Conservation (phyloP, 805 yeast species). For the Schizosaccharomyces cryophilus region DNA sequence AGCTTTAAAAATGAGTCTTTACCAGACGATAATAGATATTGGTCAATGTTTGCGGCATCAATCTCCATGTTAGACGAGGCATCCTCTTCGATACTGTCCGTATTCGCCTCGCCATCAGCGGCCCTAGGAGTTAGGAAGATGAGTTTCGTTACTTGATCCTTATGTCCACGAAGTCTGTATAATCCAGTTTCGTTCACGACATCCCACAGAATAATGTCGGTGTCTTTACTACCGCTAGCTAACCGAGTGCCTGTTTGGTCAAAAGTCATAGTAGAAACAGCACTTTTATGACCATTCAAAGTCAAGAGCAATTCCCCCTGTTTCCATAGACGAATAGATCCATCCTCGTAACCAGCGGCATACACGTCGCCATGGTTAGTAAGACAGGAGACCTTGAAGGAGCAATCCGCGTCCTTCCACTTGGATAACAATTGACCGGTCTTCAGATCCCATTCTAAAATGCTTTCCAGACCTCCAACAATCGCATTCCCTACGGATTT, state of each 20-base stretch:
- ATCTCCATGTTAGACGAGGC: conserved; percentile 18
- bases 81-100: conserved; percentile 3
- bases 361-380: conserved; percentile 30
- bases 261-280: conserved; percentile 43
- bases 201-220: conserved; percentile 80
- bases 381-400: conserved; percentile 37
- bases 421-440: conserved; percentile 61
- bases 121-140: conserved; percentile 17
- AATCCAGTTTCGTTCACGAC: conserved; percentile 77
- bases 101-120: conserved; percentile 12
- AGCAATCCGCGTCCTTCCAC: conserved; percentile 26
- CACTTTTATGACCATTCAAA: conserved; percentile 77
- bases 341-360: conserved; percentile 72
- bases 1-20: conserved; percentile 80
- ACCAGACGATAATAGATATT: conserved; percentile 48
- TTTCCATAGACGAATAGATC: conserved; percentile 82
- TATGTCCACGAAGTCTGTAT: conserved; percentile 67
- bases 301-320: conserved; percentile 48
- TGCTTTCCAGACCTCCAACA: conserved; percentile 66
- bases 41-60: conserved; percentile 15
- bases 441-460: conserved; percentile 75
- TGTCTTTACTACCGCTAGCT: conserved; percentile 67
- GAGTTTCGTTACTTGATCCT: conserved; percentile 65
- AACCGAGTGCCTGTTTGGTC: conserved; percentile 66
- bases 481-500: conserved; percentile 34